Percentiles rank a stretch among this genome's conserved stretches.
phyloP scores from a whole-genome alignment of 768 basidiomycete genomes.

The Melanogaster broomeanus region DNA sequence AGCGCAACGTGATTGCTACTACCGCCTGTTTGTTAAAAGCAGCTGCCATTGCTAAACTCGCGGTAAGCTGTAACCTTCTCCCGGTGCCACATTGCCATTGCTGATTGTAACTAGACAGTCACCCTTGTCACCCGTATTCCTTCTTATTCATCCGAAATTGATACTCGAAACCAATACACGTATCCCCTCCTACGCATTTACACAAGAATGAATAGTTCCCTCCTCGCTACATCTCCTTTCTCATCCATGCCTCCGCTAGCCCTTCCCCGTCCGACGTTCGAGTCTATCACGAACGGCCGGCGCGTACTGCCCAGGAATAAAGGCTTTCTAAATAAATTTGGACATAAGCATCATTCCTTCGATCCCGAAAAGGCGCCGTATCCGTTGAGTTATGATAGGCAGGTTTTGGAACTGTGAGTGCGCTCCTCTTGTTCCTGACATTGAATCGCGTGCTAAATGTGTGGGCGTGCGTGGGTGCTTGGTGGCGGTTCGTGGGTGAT shows the following conservation, averaged over 20 bases:
- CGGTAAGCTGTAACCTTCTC: too few relatives aligned
- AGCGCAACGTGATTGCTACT: too few relatives aligned
- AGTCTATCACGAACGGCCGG: conserved; percentile 28
- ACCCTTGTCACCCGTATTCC: neutral
- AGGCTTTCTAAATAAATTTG: conserved; percentile 63
- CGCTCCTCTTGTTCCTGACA: neutral
- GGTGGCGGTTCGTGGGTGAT: neutral
- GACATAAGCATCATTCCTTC: conserved; percentile 65
- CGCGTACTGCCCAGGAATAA: conserved; percentile 40
- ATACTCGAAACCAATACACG: neutral
- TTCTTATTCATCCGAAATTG: neutral
- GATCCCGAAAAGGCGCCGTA: conserved; percentile 80
- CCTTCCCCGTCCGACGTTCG: conserved; percentile 12
- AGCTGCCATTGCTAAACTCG: too few relatives aligned
- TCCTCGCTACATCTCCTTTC: conserved; percentile 17
- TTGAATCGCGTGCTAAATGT: too few relatives aligned
- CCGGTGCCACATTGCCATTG: too few relatives aligned
- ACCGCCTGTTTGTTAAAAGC: too few relatives aligned
- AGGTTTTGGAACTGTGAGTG: conserved; percentile 68
- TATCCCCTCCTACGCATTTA: neutral
- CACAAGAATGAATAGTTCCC: conserved; percentile 8
- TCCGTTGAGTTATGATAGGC: conserved; percentile 69
- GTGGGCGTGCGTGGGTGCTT: neutral
- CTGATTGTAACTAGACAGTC: too few relatives aligned
- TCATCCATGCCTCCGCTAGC: conserved; percentile 23